Evolutionary conservation across 768 basidiomycete genomes (phyloP).

Genomic region (Mycena pura): DNA sequence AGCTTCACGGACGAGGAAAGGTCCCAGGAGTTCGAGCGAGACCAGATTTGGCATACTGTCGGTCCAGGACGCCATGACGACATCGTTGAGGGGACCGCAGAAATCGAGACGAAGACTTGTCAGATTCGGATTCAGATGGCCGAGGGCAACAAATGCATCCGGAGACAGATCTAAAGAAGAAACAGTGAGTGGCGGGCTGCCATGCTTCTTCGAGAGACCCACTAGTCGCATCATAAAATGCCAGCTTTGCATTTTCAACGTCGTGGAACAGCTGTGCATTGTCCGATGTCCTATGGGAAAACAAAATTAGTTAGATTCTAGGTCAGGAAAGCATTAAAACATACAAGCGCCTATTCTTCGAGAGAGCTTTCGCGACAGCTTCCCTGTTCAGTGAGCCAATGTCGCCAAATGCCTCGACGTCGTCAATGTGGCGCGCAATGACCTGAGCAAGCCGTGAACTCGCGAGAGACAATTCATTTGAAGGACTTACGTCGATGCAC

Average conservation of each 20-base stretch:
- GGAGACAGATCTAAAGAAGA: slow-evolving; percentile 65
- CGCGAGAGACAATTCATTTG: neutral
- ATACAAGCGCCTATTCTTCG: slow-evolving; percentile 82
- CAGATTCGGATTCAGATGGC: slow-evolving; percentile 85
- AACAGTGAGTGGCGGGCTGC: neutral
- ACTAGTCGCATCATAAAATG: slow-evolving; percentile 92
- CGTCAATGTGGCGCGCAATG: slow-evolving; percentile 85
- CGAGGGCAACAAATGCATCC: slow-evolving; percentile 71
- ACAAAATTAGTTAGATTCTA: slow-evolving; percentile 1
- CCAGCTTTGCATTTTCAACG: slow-evolving; percentile 66
- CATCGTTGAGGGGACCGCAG: slow-evolving; percentile 82
- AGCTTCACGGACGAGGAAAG: slow-evolving; percentile 78
- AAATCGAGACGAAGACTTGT: slow-evolving; percentile 80
- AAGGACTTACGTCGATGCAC: slow-evolving; percentile 73
- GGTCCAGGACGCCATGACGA: slow-evolving; percentile 64
- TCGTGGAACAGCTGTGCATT: slow-evolving; percentile 90
- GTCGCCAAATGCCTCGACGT: slow-evolving; percentile 88
- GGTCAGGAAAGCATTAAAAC: slow-evolving; percentile 38
- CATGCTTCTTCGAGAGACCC: slow-evolving; percentile 34
- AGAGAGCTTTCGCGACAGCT: slow-evolving; percentile 81
- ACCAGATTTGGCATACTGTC: slow-evolving; percentile 68
- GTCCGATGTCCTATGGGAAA: slow-evolving; percentile 69
- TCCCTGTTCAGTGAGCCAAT: slow-evolving; percentile 87
- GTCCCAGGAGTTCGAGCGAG: slow-evolving; percentile 83
- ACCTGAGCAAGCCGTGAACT: slow-evolving; percentile 51